Evolutionary conservation across 345 rosid genomes (phyloP).

Genomic region (Salix exigua): DNA sequence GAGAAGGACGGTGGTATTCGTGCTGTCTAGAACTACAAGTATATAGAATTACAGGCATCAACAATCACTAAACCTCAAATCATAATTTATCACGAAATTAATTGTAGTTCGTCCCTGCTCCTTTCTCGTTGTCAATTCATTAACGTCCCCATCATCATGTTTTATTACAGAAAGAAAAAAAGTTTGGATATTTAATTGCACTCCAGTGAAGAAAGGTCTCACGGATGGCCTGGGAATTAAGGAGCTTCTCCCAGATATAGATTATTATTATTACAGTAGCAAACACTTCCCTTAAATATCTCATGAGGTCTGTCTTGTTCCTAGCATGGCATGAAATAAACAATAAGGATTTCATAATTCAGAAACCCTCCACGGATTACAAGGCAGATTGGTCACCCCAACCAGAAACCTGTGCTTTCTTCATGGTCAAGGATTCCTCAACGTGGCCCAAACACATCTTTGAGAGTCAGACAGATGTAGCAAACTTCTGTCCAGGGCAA

Average conservation of each 20-base stretch:
- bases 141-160: background rate
- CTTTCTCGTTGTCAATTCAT: background rate
- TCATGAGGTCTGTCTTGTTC: background rate
- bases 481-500: background rate
- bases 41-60: too few relatives aligned
- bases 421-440: slow-evolving; percentile 22
- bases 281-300: slow-evolving; percentile 13
- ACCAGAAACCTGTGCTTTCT: background rate
- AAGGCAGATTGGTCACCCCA: slow-evolving; percentile 4
- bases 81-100: background rate
- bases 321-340: background rate
- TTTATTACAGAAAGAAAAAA: background rate
- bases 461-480: background rate
- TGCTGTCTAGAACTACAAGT: too few relatives aligned
- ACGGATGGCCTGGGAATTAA: slow-evolving; percentile 14
- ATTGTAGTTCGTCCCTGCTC: background rate
- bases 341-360: background rate
- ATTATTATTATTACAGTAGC: background rate
- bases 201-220: slow-evolving; percentile 9
- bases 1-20: too few relatives aligned
- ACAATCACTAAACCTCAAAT: too few relatives aligned
- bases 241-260: background rate
- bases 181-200: background rate
- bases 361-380: slow-evolving; percentile 18
- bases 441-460: background rate